A percentile compares a stretch with the other conserved stretches of the same genome.
Conservation (phyloP, 257 asterid genomes). For the Salvia hispanica region DNA sequence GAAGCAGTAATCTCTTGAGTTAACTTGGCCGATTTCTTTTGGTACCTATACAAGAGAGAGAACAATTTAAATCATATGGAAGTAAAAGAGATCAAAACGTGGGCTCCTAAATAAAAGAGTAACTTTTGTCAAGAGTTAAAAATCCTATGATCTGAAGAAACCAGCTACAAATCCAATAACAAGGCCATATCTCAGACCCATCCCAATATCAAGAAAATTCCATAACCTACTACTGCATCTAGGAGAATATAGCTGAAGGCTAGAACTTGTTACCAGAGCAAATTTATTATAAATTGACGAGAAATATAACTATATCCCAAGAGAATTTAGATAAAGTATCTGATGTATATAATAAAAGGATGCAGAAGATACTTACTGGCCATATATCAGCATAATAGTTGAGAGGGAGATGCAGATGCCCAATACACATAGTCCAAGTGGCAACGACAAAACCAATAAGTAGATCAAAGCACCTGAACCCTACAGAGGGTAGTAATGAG, state of each 20-base stretch:
- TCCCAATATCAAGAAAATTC: constrained; percentile 23
- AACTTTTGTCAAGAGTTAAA: not conserved
- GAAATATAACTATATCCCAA: not conserved
- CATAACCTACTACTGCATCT: constrained; percentile 3
- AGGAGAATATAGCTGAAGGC: constrained; percentile 3
- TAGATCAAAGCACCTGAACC: constrained; percentile 87
- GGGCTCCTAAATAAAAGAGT: constrained; percentile 10
- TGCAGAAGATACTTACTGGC: constrained; percentile 62
- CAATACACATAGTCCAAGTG: constrained; percentile 83
- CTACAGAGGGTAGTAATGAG: constrained; percentile 48
- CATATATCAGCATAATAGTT: constrained; percentile 78
- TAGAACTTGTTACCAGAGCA: constrained; percentile 14
- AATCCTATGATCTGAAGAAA: not conserved
- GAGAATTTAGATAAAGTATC: constrained; percentile 8
- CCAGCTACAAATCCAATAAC: not conserved
- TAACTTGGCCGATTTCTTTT: constrained; percentile 85
- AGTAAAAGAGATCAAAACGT: constrained; percentile 20
- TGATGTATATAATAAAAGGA: constrained; percentile 22
- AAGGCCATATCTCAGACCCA: constrained; percentile 17
- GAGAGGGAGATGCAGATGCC: constrained; percentile 72
- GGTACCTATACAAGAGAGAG: constrained; percentile 59
- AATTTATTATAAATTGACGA: not conserved
- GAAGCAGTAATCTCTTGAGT: constrained; percentile 92
- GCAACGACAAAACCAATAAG: constrained; percentile 83
- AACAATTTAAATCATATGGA: constrained; percentile 4